Percentiles rank a stretch among this genome's conserved stretches.
These are phyloP conservation scores for Fonsecaea monophora DNA, from an alignment of 2,329 filamentous ascomycete genomes.

Conservation along the genomic window DNA sequence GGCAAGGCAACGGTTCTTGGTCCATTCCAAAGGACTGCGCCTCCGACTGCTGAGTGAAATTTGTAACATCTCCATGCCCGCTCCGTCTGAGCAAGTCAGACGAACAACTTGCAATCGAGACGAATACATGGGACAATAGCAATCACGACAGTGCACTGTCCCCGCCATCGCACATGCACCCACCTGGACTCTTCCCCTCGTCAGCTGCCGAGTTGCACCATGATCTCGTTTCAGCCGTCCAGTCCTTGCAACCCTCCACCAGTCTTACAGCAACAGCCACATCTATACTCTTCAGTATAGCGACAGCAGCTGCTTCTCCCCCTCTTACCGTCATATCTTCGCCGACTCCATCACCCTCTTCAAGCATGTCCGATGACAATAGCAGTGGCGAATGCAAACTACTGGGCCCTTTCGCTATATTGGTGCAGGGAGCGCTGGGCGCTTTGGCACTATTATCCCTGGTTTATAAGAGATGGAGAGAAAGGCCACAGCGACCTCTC, in stretches of 20 bases:
- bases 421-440: slow-evolving; percentile 88
- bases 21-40: slow-evolving; percentile 1
- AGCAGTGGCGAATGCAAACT: slow-evolving; percentile 80
- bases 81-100: slow-evolving; percentile 5
- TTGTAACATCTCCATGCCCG: slow-evolving; percentile 3
- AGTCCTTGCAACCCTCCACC: slow-evolving; percentile 9
- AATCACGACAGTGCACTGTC: neutral
- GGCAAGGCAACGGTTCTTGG: neutral
- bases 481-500: slow-evolving; percentile 86
- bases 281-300: slow-evolving; percentile 32
- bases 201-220: slow-evolving; percentile 18
- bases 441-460: slow-evolving; percentile 81
- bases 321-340: slow-evolving; percentile 15
- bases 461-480: slow-evolving; percentile 91
- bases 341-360: slow-evolving; percentile 35
- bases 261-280: slow-evolving; percentile 24
- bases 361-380: slow-evolving; percentile 45
- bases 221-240: slow-evolving; percentile 21
- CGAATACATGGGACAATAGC: slow-evolving; percentile 14
- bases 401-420: slow-evolving; percentile 85
- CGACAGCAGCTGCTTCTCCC: slow-evolving; percentile 27
- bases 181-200: slow-evolving; percentile 24
- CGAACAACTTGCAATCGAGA: neutral
- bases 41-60: neutral
- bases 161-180: slow-evolving; percentile 26